A percentile compares a stretch with the other conserved stretches of the same genome.
phyloP scores from a whole-genome alignment of 306 rosid genomes.

The Macrotyloma uniflorum region DNA sequence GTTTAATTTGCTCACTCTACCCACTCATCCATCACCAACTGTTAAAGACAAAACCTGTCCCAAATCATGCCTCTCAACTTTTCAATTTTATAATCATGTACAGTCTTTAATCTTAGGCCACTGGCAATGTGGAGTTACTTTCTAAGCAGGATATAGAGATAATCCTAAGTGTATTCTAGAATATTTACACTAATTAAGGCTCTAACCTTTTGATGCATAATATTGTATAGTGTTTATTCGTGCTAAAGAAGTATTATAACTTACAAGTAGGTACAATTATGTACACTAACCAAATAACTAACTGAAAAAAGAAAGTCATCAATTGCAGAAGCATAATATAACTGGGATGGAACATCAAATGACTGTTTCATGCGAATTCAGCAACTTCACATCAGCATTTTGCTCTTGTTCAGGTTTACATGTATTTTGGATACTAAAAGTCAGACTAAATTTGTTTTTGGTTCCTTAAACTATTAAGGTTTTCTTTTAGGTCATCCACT shows the following conservation, averaged over 20 bases:
- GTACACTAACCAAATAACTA: background rate
- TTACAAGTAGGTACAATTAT: background rate
- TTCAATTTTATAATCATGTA: background rate
- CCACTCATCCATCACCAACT: constrained; percentile 14
- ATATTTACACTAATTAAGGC: background rate
- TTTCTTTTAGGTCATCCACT: background rate
- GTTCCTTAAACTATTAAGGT: background rate
- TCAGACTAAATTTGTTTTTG: background rate
- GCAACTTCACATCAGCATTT: background rate
- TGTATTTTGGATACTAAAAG: background rate
- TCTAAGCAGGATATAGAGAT: background rate
- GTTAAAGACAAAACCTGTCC: constrained; percentile 20
- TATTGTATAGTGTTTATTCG: background rate
- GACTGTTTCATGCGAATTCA: background rate
- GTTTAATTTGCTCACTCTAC: background rate
- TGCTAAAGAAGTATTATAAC: background rate
- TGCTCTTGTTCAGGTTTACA: constrained; percentile 1
- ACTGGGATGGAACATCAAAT: background rate
- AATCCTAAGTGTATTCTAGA: background rate
- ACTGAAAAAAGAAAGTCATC: background rate
- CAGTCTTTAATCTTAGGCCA: constrained; percentile 3
- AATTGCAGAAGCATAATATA: background rate
- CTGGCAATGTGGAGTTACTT: background rate
- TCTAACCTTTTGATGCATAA: background rate
- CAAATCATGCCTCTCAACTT: background rate